These are phyloP conservation scores for Colletotrichum theobromicola DNA, from an alignment of 2,329 filamentous ascomycete genomes.

Conservation along the genomic window DNA sequence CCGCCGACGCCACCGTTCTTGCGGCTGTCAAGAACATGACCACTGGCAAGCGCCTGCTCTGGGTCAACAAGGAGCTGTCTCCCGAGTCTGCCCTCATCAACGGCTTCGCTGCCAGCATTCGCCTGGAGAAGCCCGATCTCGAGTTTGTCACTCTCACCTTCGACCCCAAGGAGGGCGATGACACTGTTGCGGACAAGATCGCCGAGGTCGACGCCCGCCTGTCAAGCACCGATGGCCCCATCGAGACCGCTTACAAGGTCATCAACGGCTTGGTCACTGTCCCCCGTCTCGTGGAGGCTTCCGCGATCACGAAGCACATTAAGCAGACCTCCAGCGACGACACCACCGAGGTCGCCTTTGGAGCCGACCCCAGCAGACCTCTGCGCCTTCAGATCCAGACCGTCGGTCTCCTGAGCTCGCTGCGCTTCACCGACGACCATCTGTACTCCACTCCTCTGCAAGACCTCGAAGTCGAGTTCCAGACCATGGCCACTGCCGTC, in stretches of 20 bases:
- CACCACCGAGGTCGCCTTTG: slow-evolving; percentile 7
- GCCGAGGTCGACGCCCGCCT: neutral
- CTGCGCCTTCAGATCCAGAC: slow-evolving; percentile 25
- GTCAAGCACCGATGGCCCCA: neutral
- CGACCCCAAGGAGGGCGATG: neutral
- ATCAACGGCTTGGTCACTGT: neutral
- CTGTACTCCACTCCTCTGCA: neutral
- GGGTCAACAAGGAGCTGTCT: slow-evolving; percentile 1
- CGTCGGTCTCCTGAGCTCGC: slow-evolving; percentile 27
- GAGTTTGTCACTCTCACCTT: neutral
- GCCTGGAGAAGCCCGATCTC: neutral
- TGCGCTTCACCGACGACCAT: slow-evolving; percentile 26
- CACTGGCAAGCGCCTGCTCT: neutral
- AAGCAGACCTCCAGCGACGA: neutral
- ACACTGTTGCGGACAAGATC: neutral
- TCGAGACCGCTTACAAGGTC: neutral
- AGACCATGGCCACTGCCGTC: slow-evolving; percentile 29
- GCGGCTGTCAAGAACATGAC: neutral
- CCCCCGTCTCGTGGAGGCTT: slow-evolving; percentile 26
- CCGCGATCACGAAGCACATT: neutral
- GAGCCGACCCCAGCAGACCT: slow-evolving; percentile 7
- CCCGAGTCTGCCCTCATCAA: neutral
- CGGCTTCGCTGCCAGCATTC: slow-evolving; percentile 1
- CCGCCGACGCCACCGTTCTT: neutral
- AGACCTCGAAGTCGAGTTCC: slow-evolving; percentile 25